phyloP scores from a whole-genome alignment of 768 basidiomycete genomes.

The Scleroderma citrinum region DNA sequence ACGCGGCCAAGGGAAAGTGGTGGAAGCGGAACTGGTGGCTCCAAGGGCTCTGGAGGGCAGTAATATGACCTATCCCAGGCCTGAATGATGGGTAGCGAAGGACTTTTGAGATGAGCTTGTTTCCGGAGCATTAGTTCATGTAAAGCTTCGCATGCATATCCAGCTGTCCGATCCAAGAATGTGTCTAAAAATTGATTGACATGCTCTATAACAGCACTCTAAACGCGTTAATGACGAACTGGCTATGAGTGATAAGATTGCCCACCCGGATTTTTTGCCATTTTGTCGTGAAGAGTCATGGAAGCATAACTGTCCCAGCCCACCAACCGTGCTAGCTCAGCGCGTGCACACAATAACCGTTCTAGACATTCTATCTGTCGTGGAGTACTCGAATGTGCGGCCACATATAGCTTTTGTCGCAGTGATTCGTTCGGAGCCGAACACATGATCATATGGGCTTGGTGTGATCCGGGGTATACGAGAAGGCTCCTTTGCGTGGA shows the following conservation, averaged over 20 bases:
- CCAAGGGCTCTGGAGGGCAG: constrained; percentile 71
- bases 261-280: constrained; percentile 91
- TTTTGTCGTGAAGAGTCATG: constrained; percentile 88
- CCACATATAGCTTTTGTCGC: constrained; percentile 75
- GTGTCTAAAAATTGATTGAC: constrained; percentile 82
- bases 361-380: constrained; percentile 78
- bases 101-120: constrained; percentile 59
- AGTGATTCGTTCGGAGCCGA: constrained; percentile 83
- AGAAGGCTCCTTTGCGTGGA: constrained; percentile 71
- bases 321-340: constrained; percentile 76
- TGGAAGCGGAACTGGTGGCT: constrained; percentile 67
- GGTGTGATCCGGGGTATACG: constrained; percentile 80
- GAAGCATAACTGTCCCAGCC: constrained; percentile 84
- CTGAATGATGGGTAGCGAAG: constrained; percentile 60
- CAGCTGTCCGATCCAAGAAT: constrained; percentile 72
- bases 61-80: constrained; percentile 99
- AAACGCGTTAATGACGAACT: constrained; percentile 1
- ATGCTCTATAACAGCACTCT: constrained; percentile 51
- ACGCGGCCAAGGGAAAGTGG: constrained; percentile 84
- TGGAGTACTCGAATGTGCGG: constrained; percentile 67
- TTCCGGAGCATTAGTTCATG: constrained; percentile 63
- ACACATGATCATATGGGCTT: constrained; percentile 91
- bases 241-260: not conserved
- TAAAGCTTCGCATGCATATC: constrained; percentile 71
- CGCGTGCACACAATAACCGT: constrained; percentile 65